A percentile compares a stretch with the other conserved stretches of the same genome.
phyloP scores from a whole-genome alignment of 768 basidiomycete species.

The Amanita pallidorosea region DNA sequence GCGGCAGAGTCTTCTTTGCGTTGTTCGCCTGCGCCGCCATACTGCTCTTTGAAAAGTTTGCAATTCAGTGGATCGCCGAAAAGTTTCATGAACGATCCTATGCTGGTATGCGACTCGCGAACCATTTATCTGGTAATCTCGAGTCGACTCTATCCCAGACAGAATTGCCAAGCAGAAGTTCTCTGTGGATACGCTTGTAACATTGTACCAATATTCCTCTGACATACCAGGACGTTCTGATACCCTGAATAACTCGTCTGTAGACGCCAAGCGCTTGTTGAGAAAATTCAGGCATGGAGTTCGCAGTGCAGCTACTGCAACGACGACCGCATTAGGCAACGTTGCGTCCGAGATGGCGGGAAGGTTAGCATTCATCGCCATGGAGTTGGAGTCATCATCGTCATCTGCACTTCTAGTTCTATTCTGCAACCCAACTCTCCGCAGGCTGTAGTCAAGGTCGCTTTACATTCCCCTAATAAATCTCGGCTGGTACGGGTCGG shows the following conservation, averaged over 20 bases:
- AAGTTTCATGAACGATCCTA: conserved; percentile 78
- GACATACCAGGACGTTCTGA: conserved; percentile 63
- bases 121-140: not conserved
- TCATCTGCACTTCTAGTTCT: conserved; percentile 28
- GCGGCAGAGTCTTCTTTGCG: conserved; percentile 64
- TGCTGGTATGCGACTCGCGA: conserved; percentile 28
- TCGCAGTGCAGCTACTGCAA: conserved; percentile 63
- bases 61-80: conserved; percentile 76
- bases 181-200: conserved; percentile 58
- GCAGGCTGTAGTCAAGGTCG: conserved; percentile 68
- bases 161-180: conserved; percentile 78
- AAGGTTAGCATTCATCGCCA: conserved; percentile 19
- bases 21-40: conserved; percentile 58
- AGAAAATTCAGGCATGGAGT: conserved; percentile 66
- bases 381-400: not conserved
- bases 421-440: conserved; percentile 88
- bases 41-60: conserved; percentile 72
- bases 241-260: conserved; percentile 35
- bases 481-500: conserved; percentile 42
- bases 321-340: conserved; percentile 60
- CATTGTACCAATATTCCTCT: conserved; percentile 69
- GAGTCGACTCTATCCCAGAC: conserved; percentile 28
- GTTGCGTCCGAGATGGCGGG: conserved; percentile 47
- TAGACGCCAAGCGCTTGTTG: conserved; percentile 52
- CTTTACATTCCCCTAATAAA: conserved; percentile 73